Conservation (phyloP, 2,329 filamentous ascomycete genomes). For the Talaromyces sp. region DNA sequence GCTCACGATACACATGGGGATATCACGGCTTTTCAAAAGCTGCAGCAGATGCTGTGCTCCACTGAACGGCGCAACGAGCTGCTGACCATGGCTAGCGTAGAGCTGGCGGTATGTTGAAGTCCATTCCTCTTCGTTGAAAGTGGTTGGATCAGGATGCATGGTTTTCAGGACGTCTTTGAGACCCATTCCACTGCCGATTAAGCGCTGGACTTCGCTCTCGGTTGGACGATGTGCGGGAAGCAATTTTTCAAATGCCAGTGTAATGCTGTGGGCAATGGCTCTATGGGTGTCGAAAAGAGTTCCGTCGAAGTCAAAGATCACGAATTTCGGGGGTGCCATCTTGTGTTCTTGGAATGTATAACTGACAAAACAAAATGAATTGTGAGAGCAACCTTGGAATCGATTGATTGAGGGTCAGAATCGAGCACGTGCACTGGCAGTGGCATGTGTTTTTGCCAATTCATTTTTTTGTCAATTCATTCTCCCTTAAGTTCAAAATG, state of each 20-base stretch:
- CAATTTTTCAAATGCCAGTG: constrained; percentile 14
- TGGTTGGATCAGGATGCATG: constrained; percentile 6
- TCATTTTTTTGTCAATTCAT: no score
- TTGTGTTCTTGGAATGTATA: no score
- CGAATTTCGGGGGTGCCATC: not conserved
- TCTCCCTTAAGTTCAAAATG: no score
- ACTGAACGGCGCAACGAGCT: constrained; percentile 22
- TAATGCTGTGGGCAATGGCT: constrained; percentile 18
- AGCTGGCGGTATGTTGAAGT: constrained; percentile 23
- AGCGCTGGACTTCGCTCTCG: constrained; percentile 11
- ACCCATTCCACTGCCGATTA: constrained; percentile 18
- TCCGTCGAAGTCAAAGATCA: constrained; percentile 23
- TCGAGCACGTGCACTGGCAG: no score
- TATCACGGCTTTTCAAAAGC: constrained; percentile 5
- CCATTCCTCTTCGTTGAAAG: constrained; percentile 23
- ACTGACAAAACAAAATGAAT: no score
- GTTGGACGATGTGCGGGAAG: constrained; percentile 14
- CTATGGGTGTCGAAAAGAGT: constrained; percentile 23
- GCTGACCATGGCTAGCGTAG: constrained; percentile 24
- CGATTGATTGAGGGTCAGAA: no score
- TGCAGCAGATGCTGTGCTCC: constrained; percentile 19
- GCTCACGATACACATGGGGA: constrained; percentile 27
- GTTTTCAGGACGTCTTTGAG: constrained; percentile 15
- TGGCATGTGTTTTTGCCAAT: no score
- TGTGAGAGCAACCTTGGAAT: no score